Base-by-base conservation (phyloP, 768 basidiomycete species). In the Podaxis mareebaensis region DNA sequence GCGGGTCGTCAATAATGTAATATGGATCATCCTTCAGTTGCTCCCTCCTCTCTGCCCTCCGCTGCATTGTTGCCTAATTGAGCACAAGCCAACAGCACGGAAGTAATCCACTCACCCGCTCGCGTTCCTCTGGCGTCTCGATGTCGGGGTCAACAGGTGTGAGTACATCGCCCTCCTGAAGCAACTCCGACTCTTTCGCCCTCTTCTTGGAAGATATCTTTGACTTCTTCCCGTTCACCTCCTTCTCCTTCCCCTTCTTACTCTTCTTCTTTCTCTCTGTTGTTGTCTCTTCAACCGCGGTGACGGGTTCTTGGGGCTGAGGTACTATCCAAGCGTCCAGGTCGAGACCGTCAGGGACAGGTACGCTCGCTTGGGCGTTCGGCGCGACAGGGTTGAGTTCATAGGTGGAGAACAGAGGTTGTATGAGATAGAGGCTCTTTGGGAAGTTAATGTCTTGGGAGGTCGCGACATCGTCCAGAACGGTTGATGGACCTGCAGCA, bases 21-120 rank as follows among this genome's bases (percentile, higher is more conserved):
- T 95, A 97, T 3, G 96, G 95, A 71, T 99, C 95, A 65, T 94
- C 92, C 44, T 85, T 85, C 66, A 89, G 79, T 64, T 89, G 85
- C 55, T 89, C 94, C 53, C 88, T 76, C 33, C 93, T 83, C 67
- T 91, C 93, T 28, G 85, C 88, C 67, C 87, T 89, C 51, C 85
- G 82, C 95, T 97, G 67, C 22, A 30, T 39, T 10, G 52, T 36
- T 53, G 44, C 26, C 20, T 44, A 7, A 26, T 53, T 62, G 44
- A 60, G 4, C 38, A 20, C 48, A n/a, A 38, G 46, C 4, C 33
- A 15, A 17, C 26, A 33, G 5, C 24, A 62, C 42, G 28, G 46
- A 58, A 48, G 7, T 33, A 39, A 15, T n/a, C 67, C 82, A 67
- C 83, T 67, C 68, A 93, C 93, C 75, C 81, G 81, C 68, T 88